phyloP scores from a whole-genome alignment of 768 basidiomycete genomes.

The Mycena filopes region DNA sequence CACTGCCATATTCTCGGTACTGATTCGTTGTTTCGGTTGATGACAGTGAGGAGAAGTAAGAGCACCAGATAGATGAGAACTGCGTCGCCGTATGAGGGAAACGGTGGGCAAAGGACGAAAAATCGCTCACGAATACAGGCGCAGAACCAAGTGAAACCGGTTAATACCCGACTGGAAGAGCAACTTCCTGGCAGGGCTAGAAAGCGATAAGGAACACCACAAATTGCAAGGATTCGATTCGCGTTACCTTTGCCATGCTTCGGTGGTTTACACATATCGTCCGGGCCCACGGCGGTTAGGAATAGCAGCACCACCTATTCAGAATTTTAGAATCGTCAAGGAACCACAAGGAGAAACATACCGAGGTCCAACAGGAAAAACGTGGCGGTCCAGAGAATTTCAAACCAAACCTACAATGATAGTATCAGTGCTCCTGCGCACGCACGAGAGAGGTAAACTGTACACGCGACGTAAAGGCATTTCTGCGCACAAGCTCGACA shows the following conservation, averaged over 20 bases:
- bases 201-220: not conserved
- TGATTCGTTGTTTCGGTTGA: slow-evolving; percentile 29
- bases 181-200: slow-evolving; percentile 48
- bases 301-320: slow-evolving; percentile 66
- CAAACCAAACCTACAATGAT: slow-evolving; percentile 70
- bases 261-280: slow-evolving; percentile 45
- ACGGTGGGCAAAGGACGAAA: not conserved
- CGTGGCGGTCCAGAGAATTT: slow-evolving; percentile 67
- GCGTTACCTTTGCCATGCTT: not conserved
- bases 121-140: slow-evolving; percentile 46
- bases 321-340: slow-evolving; percentile 11
- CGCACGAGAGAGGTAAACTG: too few relatives aligned
- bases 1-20: slow-evolving; percentile 30
- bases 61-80: slow-evolving; percentile 31
- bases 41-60: slow-evolving; percentile 12
- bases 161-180: slow-evolving; percentile 62
- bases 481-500: slow-evolving; percentile 63
- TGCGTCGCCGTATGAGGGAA: not conserved
- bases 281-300: slow-evolving; percentile 52
- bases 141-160: slow-evolving; percentile 70
- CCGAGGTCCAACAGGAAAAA: slow-evolving; percentile 71
- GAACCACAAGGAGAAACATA: slow-evolving; percentile 36
- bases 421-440: too few relatives aligned
- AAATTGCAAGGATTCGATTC: not conserved
- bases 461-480: slow-evolving; percentile 66